Evolutionary conservation across 2,329 filamentous ascomycete genomes (phyloP), one percentile per base, ranked within the genome.

Genomic region (Moelleriella libera): DNA sequence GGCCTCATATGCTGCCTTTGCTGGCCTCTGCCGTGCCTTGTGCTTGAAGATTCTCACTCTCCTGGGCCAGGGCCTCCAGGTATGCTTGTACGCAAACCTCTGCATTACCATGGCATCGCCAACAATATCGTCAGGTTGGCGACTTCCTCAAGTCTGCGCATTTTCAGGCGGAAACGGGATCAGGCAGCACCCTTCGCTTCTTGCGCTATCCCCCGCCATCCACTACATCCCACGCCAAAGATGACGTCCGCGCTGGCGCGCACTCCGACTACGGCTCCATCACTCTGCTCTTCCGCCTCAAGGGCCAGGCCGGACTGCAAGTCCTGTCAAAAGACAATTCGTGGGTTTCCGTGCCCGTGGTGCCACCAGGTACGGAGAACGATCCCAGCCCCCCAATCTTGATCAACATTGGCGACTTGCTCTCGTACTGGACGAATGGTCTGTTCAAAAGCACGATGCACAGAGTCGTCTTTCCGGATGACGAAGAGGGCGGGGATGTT

Each of bases 351-450:
- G 85, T 83, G 1, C 81, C 78, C 4, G 83, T 89, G 1, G 69
- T 68, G 12, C 84, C 85, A 0, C 68, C 73, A 0, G 74, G 74
- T 1, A 80, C 78, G 4, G 76, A 78, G 51, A 52, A 61, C 31
- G 78, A 81, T 55, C 68, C 69, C 7, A 75, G 70, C 41, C 82
- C 78, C n/a, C 89, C 83, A 1, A 87, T 88, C 72, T 63, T 96
- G 72, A 63, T 97, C 80, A 68, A 92, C 70, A 76, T 88, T 66
- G 66, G 83, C 64, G 68, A 82, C 61, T 58, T 84, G 60, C 67
- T 83, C 51, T 83, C 80, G 34, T 92, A 94, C 63, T 97, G 90
- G 90, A 97, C 92, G 1, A 83, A 85, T 53, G 88, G 89, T 0
- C 65, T 96, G 44, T 73, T 97, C 52, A 84, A 88, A 56, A 88